These are phyloP conservation scores for Fusarium humuli DNA, from an alignment of 2,329 filamentous ascomycete species.

Conservation along the genomic window DNA sequence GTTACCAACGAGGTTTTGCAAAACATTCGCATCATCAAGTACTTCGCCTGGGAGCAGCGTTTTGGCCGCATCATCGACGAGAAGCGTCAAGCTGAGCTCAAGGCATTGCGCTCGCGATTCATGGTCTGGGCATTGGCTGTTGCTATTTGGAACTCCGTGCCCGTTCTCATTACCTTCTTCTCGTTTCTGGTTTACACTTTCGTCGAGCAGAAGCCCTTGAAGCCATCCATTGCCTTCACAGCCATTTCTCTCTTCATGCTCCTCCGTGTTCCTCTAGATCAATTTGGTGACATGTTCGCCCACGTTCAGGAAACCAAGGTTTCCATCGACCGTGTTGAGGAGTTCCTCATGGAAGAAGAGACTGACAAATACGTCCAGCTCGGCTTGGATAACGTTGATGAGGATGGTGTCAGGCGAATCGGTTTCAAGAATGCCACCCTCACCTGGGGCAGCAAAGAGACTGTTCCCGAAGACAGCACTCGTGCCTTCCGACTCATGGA, in stretches of 20 bases:
- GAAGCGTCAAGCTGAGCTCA: slow-evolving; percentile 83
- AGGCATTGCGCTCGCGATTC: slow-evolving; percentile 82
- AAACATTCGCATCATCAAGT: slow-evolving; percentile 99
- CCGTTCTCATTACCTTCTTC: slow-evolving; percentile 94
- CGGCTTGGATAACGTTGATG: slow-evolving; percentile 74
- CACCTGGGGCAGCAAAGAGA: slow-evolving; percentile 82
- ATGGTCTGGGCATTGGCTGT: slow-evolving; percentile 92
- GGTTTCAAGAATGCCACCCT: slow-evolving; percentile 88
- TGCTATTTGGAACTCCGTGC: slow-evolving; percentile 96
- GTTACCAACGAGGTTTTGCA: slow-evolving; percentile 96
- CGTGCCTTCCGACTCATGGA: slow-evolving; percentile 86
- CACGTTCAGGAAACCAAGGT: slow-evolving; percentile 98
- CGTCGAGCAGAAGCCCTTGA: slow-evolving; percentile 87
- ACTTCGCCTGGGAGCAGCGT: slow-evolving; percentile 96
- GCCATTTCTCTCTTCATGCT: slow-evolving; percentile 96
- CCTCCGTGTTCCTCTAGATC: slow-evolving; percentile 90
- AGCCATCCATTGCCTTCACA: slow-evolving; percentile 94
- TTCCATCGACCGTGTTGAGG: slow-evolving; percentile 94
- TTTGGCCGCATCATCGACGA: slow-evolving; percentile 90
- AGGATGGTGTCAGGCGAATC: slow-evolving; percentile 78
- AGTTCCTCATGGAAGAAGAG: slow-evolving; percentile 92
- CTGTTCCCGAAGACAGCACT: slow-evolving; percentile 71
- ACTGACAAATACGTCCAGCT: slow-evolving; percentile 95
- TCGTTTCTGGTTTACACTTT: slow-evolving; percentile 95
- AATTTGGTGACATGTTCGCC: slow-evolving; percentile 97